Conservation (phyloP, 176 grass and related monocot genomes). For the Eragrostis nindensis region DNA sequence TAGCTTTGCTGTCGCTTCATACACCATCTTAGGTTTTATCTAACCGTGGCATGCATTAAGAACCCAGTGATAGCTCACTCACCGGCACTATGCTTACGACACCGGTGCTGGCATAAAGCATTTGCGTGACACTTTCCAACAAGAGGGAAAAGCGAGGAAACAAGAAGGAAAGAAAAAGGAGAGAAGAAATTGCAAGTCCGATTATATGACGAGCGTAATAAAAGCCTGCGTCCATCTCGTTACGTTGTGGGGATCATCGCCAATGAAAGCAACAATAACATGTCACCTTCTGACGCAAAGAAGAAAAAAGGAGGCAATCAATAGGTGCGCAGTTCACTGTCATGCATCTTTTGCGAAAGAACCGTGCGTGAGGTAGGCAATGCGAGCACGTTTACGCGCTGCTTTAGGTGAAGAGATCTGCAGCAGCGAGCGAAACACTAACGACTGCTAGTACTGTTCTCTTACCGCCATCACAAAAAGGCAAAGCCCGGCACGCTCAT, state of each 20-base stretch:
- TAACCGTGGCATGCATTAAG: constrained; percentile 42
- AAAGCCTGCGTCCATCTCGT: constrained; percentile 2
- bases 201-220: background rate
- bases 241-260: background rate
- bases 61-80: constrained; percentile 8
- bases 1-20: background rate
- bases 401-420: background rate
- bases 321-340: background rate
- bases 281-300: constrained; percentile 27
- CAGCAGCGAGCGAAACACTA: background rate
- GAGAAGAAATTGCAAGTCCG: background rate
- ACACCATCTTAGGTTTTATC: constrained; percentile 3
- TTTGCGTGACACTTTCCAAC: constrained; percentile 11
- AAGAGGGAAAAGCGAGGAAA: background rate
- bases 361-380: constrained; percentile 28
- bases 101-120: constrained; percentile 21
- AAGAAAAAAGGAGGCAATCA: constrained; percentile 1
- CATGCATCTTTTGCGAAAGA: constrained; percentile 39
- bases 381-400: background rate
- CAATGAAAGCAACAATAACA: constrained; percentile 39
- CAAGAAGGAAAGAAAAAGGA: background rate
- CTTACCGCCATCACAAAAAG: background rate
- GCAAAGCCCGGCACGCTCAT: background rate
- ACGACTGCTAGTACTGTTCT: background rate
- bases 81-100: background rate